Conservation (phyloP, 768 basidiomycete genomes). For the Agaricus sinodeliciosus region DNA sequence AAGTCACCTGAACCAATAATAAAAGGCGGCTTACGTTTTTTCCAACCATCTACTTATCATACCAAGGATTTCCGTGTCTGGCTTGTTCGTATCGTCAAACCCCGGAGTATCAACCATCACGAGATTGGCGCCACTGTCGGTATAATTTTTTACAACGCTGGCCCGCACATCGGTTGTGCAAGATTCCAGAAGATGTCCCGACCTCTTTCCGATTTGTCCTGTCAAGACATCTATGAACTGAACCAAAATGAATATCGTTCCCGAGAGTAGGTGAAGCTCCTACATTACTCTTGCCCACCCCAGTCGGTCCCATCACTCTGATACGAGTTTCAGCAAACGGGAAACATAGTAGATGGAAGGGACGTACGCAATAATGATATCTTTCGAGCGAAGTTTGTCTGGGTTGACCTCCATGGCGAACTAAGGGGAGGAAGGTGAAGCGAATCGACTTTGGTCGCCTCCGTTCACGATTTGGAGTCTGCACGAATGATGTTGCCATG, state of each 20-base stretch:
- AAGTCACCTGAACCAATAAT: background rate
- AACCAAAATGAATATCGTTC: background rate
- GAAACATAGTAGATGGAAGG: background rate
- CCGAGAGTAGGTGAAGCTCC: background rate
- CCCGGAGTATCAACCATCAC: constrained; percentile 15
- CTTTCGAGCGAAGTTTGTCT: background rate
- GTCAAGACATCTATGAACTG: constrained; percentile 7
- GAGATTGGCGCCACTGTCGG: background rate
- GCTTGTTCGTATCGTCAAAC: constrained; percentile 11
- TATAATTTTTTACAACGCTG: background rate
- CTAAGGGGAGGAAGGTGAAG: background rate
- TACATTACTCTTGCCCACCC: constrained; percentile 10
- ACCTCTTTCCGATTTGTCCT: background rate
- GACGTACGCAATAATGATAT: constrained; percentile 10
- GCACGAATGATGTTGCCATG: background rate
- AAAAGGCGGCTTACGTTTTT: constrained; percentile 4
- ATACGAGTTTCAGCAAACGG: background rate
- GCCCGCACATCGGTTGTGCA: constrained; percentile 8
- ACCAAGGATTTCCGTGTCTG: constrained; percentile 6
- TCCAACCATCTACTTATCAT: constrained; percentile 9
- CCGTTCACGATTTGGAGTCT: background rate
- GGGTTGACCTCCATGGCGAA: background rate
- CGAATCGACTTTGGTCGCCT: background rate
- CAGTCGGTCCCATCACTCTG: constrained; percentile 10
- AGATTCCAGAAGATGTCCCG: constrained; percentile 1